Conservation (phyloP, 768 basidiomycete species). For the Phlegmacium glaucopus region DNA sequence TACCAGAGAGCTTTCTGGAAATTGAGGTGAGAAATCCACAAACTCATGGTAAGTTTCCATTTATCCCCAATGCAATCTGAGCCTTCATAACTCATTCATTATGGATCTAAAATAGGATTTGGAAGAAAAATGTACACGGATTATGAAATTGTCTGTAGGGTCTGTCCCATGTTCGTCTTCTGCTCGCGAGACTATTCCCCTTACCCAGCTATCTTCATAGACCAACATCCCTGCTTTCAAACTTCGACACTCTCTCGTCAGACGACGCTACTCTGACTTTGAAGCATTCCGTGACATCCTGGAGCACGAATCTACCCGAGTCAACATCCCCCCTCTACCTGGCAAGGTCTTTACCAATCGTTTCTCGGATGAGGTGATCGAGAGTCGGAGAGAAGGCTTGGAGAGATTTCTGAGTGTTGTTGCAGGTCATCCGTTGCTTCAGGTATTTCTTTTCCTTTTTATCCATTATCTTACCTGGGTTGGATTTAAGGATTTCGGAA, state of each 20-base stretch:
- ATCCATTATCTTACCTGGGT: not conserved
- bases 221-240: constrained; percentile 99
- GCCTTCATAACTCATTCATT: constrained; percentile 3
- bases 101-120: constrained; percentile 24
- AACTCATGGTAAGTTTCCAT: constrained; percentile 73
- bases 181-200: not conserved
- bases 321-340: constrained; percentile 96
- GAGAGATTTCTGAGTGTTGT: constrained; percentile 96
- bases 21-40: constrained; percentile 97
- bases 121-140: constrained; percentile 97
- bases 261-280: constrained; percentile 89
- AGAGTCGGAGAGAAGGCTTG: constrained; percentile 84
- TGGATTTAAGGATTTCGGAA: constrained; percentile 4
- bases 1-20: constrained; percentile 95
- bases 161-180: constrained; percentile 26
- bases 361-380: constrained; percentile 97
- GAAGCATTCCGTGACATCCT: constrained; percentile 98
- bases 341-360: constrained; percentile 99
- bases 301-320: constrained; percentile 93
- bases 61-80: not conserved
- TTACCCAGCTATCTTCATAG: constrained; percentile 46
- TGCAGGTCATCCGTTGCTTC: constrained; percentile 93
- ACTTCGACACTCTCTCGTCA: constrained; percentile 86
- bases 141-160: constrained; percentile 98
- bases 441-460: constrained; percentile 59